Conservation (phyloP, 345 rosid species). For the Fremontodendron californicum region DNA sequence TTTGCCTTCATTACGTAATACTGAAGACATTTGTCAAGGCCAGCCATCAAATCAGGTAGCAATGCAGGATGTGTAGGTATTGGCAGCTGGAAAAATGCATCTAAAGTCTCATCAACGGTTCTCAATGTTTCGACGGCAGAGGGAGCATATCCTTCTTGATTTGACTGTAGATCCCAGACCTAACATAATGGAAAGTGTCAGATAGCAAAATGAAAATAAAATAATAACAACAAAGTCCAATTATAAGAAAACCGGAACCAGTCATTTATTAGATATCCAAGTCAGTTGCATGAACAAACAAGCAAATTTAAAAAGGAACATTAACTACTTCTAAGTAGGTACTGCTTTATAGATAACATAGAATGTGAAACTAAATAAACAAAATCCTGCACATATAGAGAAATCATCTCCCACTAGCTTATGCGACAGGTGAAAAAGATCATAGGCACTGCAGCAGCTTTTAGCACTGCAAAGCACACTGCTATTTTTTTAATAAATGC, state of each 20-base stretch:
- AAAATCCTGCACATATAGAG: not conserved
- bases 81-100: constrained; percentile 88
- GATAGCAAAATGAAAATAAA: constrained; percentile 16
- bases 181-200: constrained; percentile 22
- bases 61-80: constrained; percentile 91
- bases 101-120: constrained; percentile 77
- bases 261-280: not conserved
- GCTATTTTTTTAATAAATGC: not conserved
- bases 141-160: constrained; percentile 70
- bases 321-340: not conserved
- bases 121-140: constrained; percentile 81
- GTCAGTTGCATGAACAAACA: constrained; percentile 7
- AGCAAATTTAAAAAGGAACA: not conserved
- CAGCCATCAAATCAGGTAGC: constrained; percentile 79
- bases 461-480: not conserved
- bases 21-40: constrained; percentile 87
- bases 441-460: not conserved
- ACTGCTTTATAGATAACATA: not conserved
- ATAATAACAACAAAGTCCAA: not conserved
- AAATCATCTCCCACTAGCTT: not conserved
- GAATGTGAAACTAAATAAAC: not conserved
- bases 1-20: constrained; percentile 77
- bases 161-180: constrained; percentile 70
- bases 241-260: not conserved
- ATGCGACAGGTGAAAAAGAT: not conserved